Percentiles rank a stretch among this genome's conserved stretches.
These are phyloP conservation scores for Radiomyces spectabilis DNA, from an alignment of 192 early-diverging fungal genomes.

Conservation along the genomic window DNA sequence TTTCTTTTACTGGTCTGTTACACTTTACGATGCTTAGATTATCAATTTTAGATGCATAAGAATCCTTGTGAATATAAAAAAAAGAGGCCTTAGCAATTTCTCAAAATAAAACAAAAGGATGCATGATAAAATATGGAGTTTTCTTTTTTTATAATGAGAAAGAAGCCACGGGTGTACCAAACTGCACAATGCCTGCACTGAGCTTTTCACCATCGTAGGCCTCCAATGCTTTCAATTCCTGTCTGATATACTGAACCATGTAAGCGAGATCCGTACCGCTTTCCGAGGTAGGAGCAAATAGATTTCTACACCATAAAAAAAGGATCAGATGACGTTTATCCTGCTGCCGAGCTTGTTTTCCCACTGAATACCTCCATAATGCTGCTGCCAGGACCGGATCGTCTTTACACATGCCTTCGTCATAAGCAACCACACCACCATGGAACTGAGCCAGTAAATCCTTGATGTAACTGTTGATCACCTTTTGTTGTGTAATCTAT, in stretches of 20 bases:
- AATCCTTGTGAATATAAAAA: too few relatives aligned
- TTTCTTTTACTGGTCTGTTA: too few relatives aligned
- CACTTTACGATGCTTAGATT: too few relatives aligned
- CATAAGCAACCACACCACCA: constrained; percentile 84
- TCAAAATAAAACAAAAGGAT: too few relatives aligned
- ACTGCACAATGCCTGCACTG: constrained; percentile 16
- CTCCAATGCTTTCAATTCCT: constrained; percentile 27
- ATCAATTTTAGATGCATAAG: too few relatives aligned
- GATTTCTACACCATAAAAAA: constrained; percentile 17
- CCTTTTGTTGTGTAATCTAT: constrained; percentile 60
- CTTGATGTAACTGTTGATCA: constrained; percentile 68
- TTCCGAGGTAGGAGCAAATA: constrained; percentile 25
- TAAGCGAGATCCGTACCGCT: constrained; percentile 29
- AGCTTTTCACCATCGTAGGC: constrained; percentile 23
- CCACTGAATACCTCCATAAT: constrained; percentile 63
- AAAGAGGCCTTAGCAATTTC: too few relatives aligned
- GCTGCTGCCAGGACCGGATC: constrained; percentile 88
- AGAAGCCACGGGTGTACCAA: constrained; percentile 16
- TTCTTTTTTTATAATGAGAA: too few relatives aligned
- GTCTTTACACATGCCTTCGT: constrained; percentile 81
- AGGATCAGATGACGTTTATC: neutral
- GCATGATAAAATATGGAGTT: too few relatives aligned
- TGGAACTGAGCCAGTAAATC: constrained; percentile 81
- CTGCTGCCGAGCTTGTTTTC: neutral
- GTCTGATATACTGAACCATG: constrained; percentile 29